Percentiles rank a stretch among this genome's conserved stretches.
Conservation (phyloP, 768 basidiomycete genomes). For the Pleurotus pulmonarius region DNA sequence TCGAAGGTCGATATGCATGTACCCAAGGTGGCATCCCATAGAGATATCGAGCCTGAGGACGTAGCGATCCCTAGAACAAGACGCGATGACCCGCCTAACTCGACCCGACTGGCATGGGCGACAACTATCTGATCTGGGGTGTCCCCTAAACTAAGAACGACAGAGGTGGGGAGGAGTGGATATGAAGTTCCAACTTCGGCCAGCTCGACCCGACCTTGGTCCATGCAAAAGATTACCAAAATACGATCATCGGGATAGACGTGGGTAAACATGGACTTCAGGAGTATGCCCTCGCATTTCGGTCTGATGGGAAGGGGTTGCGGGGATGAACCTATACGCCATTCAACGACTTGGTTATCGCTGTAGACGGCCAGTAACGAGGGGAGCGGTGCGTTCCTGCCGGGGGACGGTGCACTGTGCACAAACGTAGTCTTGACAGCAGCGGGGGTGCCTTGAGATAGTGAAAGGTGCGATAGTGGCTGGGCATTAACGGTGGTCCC, state of each 20-base stretch:
- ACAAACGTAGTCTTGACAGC: slow-evolving; percentile 28
- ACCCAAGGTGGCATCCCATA: slow-evolving; percentile 71
- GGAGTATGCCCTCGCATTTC: slow-evolving; percentile 27
- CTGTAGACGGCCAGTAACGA: slow-evolving; percentile 52
- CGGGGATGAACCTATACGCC: slow-evolving; percentile 35
- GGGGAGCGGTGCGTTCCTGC: slow-evolving; percentile 11
- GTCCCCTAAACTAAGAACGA: slow-evolving; percentile 56
- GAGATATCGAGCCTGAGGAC: slow-evolving; percentile 61
- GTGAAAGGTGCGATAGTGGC: slow-evolving; percentile 10
- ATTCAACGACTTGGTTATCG: slow-evolving; percentile 55
- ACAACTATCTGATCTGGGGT: slow-evolving; percentile 48
- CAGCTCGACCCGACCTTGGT: slow-evolving; percentile 67
- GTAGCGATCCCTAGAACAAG: slow-evolving; percentile 62
- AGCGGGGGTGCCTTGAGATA: slow-evolving; percentile 15
- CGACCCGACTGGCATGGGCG: slow-evolving; percentile 49
- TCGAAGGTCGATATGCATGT: slow-evolving; percentile 63
- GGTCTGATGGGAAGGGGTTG: slow-evolving; percentile 34
- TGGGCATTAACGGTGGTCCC: not conserved
- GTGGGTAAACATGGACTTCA: slow-evolving; percentile 47
- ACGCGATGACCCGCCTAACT: slow-evolving; percentile 45
- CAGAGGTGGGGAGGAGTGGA: slow-evolving; percentile 38
- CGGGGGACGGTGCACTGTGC: not conserved
- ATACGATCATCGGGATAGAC: slow-evolving; percentile 41
- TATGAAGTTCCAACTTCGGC: slow-evolving; percentile 46
- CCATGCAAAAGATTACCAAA: slow-evolving; percentile 55